Percentiles rank a stretch among this genome's conserved stretches.
Conservation (phyloP, 345 rosid species). For the Boechera stricta region DNA sequence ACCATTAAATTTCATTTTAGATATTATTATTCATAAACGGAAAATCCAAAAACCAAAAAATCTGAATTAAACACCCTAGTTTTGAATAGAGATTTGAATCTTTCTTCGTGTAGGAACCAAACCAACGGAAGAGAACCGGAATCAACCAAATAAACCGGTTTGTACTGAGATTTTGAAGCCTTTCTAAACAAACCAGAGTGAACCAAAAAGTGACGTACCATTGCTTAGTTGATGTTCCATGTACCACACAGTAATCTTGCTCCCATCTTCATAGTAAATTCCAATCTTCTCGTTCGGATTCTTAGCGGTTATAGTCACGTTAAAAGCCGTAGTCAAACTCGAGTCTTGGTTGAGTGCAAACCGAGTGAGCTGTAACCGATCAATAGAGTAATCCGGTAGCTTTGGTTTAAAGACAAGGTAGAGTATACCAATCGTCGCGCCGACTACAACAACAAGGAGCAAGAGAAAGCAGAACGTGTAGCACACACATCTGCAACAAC, state of each 20-base stretch:
- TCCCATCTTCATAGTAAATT: slow-evolving; percentile 83
- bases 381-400: slow-evolving; percentile 69
- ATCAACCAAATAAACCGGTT: slow-evolving; percentile 9
- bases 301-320: slow-evolving; percentile 64
- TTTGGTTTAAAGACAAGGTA: slow-evolving; percentile 78
- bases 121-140: background rate
- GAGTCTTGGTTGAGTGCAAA: slow-evolving; percentile 51
- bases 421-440: slow-evolving; percentile 55
- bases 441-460: slow-evolving; percentile 56
- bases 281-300: slow-evolving; percentile 88
- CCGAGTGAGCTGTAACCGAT: slow-evolving; percentile 58
- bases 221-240: slow-evolving; percentile 54
- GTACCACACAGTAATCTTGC: slow-evolving; percentile 69
- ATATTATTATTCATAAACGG: too few species aligned
- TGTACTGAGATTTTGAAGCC: background rate
- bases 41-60: background rate
- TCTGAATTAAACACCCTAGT: too few species aligned
- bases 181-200: background rate
- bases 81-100: background rate
- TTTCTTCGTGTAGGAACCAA: background rate
- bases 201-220: slow-evolving; percentile 44
- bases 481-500: slow-evolving; percentile 71
- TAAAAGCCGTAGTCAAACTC: slow-evolving; percentile 62
- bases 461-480: slow-evolving; percentile 64
- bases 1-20: background rate